Percentiles rank a stretch among this genome's conserved stretches.
Conservation (phyloP, 164 flowering plant species). For the Vitis vinifera region ASM3070453v1 NC_081809.1:21142501-21143000, state of each 20-base stretch:
- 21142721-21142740: slow-evolving; percentile 92
- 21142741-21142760: slow-evolving; percentile 93
- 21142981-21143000: slow-evolving; percentile 36
- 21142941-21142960: slow-evolving; percentile 89
- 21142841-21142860: slow-evolving; percentile 60
- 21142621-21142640: slow-evolving; percentile 90
- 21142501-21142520: slow-evolving; percentile 73
- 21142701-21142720: slow-evolving; percentile 86
- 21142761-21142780: slow-evolving; percentile 68
- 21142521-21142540: slow-evolving; percentile 54
- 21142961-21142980: slow-evolving; percentile 49
- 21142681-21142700: slow-evolving; percentile 66
- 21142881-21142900: slow-evolving; percentile 93
- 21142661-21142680: slow-evolving; percentile 81
- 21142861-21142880: slow-evolving; percentile 64
- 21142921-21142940: slow-evolving; percentile 96
- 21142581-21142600: slow-evolving; percentile 76
- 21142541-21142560: slow-evolving; percentile 94
- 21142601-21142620: slow-evolving; percentile 96
- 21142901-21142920: slow-evolving; percentile 99
- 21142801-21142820: slow-evolving; percentile 85
- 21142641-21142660: slow-evolving; percentile 96
- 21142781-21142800: slow-evolving; percentile 89
- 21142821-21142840: slow-evolving; percentile 91
- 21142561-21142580: slow-evolving; percentile 65